Evolutionary conservation across 768 basidiomycete species (phyloP), one percentile per base, ranked within the genome.

Genomic region (Pleurotus pulmonarius): DNA sequence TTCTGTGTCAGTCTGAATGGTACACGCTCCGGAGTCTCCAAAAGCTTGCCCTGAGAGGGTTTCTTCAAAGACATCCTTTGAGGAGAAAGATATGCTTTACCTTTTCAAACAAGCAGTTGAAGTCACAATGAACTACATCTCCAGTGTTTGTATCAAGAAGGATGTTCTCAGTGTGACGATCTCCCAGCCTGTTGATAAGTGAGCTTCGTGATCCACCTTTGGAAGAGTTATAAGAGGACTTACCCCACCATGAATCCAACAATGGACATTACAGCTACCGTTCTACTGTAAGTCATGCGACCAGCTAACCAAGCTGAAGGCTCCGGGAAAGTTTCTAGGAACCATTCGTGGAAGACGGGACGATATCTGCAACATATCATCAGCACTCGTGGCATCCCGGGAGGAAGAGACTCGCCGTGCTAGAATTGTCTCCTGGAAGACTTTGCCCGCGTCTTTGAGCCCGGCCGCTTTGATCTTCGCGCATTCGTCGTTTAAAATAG

Each of bases 201-300:
- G 29, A 4, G 18, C 46, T 47, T 24, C 51, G 11, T 56, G 15
- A 55, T 34, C 18, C 18, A 44, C 15, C 20, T 47, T 29, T 20
- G 18, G 13, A 6, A 46, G 25, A 18, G 5, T 16, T 24, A 39
- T 11, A 44, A 6, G 46, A 54, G 8, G 46, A 54, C 86, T 55
- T 60, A 96, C 94, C 96, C 96, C 11, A 98, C 76, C 43, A 99
- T 94, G 64, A 91, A 96, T 9, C 97, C 97, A 18, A 98, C 91
- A 91, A 99, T 98, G 1, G 91, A 97, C 88, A 97, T 98, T 54
- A 98, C 97, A 0, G 96, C 97, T 0, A 90, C 83, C 0, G 96
- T 97, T 43, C 96, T 81, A 3, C 83, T 87, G 66, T 95, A 99
- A 1, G 84, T 78, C 62, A 92, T 69, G n/a, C 96, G 85, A 67